Evolutionary conservation across 352 stramenopile genomes (phyloP).

Genomic region (Globisporangium splendens): DNA sequence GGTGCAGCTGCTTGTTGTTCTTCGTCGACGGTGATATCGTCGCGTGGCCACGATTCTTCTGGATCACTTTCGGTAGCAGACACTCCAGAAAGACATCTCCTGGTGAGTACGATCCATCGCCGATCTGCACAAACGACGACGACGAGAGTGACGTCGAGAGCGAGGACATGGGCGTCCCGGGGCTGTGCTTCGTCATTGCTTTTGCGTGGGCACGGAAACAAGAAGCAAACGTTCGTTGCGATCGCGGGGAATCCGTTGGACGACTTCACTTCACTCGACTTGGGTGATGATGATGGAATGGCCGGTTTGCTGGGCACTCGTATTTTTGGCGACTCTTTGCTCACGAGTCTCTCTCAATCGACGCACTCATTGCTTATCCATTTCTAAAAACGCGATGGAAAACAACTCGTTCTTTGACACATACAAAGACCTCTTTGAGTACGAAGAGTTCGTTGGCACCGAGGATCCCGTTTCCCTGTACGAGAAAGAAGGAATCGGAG

Average conservation of each 20-base stretch:
- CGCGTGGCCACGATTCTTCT: neutral
- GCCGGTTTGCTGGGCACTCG: neutral
- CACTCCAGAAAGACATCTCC: constrained; percentile 57
- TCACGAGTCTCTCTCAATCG: neutral
- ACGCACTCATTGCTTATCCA: neutral
- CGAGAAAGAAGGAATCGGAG: constrained; percentile 13
- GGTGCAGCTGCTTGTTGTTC: neutral
- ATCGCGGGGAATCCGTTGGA: too few relatives aligned
- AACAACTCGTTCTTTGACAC: constrained; percentile 47
- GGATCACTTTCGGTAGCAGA: constrained; percentile 37
- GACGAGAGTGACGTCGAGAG: constrained; percentile 21
- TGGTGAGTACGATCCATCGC: constrained; percentile 45
- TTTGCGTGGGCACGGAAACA: too few relatives aligned
- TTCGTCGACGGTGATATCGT: neutral
- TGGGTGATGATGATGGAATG: neutral
- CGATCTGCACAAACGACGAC: constrained; percentile 47
- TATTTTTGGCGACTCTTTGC: neutral
- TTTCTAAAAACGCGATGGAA: neutral
- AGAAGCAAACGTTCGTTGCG: too few relatives aligned
- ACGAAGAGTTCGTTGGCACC: constrained; percentile 42
- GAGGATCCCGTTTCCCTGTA: constrained; percentile 6
- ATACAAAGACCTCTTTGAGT: constrained; percentile 68
- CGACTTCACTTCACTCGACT: too few relatives aligned
- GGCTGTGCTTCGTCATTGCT: constrained; percentile 15
- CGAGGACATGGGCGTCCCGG: constrained; percentile 8